These are phyloP conservation scores for Torrubiella hemipterigena DNA, from an alignment of 2,329 filamentous ascomycete genomes.

Conservation along the genomic window DNA sequence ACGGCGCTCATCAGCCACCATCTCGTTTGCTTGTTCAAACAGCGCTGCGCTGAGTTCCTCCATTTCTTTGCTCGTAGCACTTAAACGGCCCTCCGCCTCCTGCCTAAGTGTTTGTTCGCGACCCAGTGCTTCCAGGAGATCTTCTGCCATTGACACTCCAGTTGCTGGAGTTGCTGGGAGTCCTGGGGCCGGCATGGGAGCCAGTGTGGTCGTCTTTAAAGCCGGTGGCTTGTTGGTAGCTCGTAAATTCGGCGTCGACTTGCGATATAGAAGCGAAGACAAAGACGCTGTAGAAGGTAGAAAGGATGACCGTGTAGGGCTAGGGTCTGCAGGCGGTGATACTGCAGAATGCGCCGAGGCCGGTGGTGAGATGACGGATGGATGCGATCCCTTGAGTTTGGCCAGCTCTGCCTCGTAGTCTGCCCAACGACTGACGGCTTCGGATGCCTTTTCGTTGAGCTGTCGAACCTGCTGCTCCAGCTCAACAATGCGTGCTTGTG, in stretches of 20 bases:
- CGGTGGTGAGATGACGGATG: constrained; percentile 2
- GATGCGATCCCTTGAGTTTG: constrained; percentile 33
- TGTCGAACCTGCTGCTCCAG: constrained; percentile 59
- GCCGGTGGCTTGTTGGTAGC: constrained; percentile 10
- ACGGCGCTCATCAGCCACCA: constrained; percentile 67
- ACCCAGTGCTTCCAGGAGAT: constrained; percentile 51
- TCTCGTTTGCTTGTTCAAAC: constrained; percentile 78
- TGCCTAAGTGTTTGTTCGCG: constrained; percentile 55
- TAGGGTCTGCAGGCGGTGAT: constrained; percentile 14
- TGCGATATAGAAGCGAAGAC: constrained; percentile 32
- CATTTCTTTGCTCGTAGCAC: constrained; percentile 57
- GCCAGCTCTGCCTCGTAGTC: constrained; percentile 73
- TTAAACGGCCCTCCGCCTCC: constrained; percentile 56
- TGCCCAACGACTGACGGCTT: constrained; percentile 53
- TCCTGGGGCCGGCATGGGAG: constrained; percentile 9
- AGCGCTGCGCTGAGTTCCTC: constrained; percentile 66
- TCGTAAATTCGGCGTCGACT: constrained; percentile 29
- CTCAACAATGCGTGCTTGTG: constrained; percentile 50
- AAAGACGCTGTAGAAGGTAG: constrained; percentile 30
- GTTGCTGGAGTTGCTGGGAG: constrained; percentile 12
- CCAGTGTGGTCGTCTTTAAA: constrained; percentile 8
- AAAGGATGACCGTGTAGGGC: constrained; percentile 31
- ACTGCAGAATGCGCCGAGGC: constrained; percentile 2
- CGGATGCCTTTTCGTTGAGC: constrained; percentile 59
- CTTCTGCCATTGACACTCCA: constrained; percentile 22